These are phyloP conservation scores for Linderina pennispora DNA, from an alignment of 192 early-diverging fungal genomes.

Conservation along the genomic window DNA sequence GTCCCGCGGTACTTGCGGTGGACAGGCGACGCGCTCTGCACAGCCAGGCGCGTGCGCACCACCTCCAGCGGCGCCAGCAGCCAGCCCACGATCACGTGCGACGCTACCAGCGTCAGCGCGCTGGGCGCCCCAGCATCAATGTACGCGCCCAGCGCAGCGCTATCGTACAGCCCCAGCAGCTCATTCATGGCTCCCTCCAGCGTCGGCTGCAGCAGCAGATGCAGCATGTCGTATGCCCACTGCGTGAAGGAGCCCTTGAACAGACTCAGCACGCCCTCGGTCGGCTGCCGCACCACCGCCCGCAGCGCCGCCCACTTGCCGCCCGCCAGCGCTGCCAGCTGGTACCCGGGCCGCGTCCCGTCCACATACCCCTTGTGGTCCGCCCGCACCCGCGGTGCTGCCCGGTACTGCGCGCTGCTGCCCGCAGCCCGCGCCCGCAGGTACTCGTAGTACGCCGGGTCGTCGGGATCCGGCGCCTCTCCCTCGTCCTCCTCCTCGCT, in stretches of 20 bases:
- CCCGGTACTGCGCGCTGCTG: constrained; percentile 6
- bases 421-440: constrained; percentile 30
- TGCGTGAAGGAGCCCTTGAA: constrained; percentile 69
- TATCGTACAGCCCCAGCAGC: constrained; percentile 85
- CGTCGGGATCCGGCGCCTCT: constrained; percentile 33
- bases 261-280: constrained; percentile 54
- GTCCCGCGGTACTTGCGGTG: constrained; percentile 79
- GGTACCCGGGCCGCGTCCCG: constrained; percentile 50
- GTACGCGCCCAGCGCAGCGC: constrained; percentile 56
- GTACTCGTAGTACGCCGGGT: constrained; percentile 47
- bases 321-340: constrained; percentile 54
- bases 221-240: constrained; percentile 70
- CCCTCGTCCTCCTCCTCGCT: constrained; percentile 1
- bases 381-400: constrained; percentile 8
- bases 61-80: constrained; percentile 88
- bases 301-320: constrained; percentile 55
- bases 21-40: constrained; percentile 71
- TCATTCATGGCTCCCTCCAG: constrained; percentile 88
- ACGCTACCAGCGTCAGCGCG: constrained; percentile 64
- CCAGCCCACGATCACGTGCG: constrained; percentile 69
- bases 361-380: constrained; percentile 62
- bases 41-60: constrained; percentile 77
- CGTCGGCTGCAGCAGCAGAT: constrained; percentile 72
- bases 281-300: constrained; percentile 51
- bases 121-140: constrained; percentile 53